A percentile compares a stretch with the other conserved stretches of the same genome.
Evolutionary conservation across 192 early-diverging fungal species (phyloP).

Genomic region (Coemansia sp.): DNA sequence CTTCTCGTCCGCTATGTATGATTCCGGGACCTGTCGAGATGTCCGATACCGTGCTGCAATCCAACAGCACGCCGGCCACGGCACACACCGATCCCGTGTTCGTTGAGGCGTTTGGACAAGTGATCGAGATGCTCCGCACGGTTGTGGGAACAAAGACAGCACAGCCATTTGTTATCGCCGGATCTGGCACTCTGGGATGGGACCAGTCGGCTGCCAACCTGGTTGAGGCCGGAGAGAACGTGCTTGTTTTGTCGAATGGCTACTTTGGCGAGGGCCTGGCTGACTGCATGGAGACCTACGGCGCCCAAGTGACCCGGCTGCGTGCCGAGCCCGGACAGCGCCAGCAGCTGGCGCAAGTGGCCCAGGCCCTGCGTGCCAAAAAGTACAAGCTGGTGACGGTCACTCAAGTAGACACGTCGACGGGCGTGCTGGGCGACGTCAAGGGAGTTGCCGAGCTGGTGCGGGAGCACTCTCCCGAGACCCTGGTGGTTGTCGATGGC

Average conservation of each 20-base stretch:
- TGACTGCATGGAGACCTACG: conserved; percentile 86
- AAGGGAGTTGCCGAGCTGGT: conserved; percentile 72
- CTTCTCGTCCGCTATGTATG: conserved; percentile 82
- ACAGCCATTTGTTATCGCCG: conserved; percentile 93
- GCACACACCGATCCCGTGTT: conserved; percentile 92
- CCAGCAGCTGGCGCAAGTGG: conserved; percentile 66
- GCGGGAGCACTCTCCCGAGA: conserved; percentile 71
- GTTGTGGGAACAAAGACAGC: conserved; percentile 74
- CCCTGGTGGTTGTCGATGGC: conserved; percentile 90
- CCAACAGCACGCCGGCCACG: conserved; percentile 86
- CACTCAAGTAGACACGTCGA: conserved; percentile 96
- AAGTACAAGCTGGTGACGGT: conserved; percentile 86
- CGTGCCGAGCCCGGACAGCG: conserved; percentile 66
- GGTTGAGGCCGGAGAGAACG: conserved; percentile 82
- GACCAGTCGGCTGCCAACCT: conserved; percentile 93
- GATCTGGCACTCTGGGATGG: conserved; percentile 97
- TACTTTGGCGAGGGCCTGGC: conserved; percentile 96
- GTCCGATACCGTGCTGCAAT: conserved; percentile 76
- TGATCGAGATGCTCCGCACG: conserved; percentile 79
- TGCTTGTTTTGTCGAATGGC: conserved; percentile 86
- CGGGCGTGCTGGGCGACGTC: conserved; percentile 86
- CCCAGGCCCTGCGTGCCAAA: conserved; percentile 59
- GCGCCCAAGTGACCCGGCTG: conserved; percentile 78
- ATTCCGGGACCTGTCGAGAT: conserved; percentile 98
- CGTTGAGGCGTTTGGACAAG: conserved; percentile 80